Conservation (phyloP, 2,329 filamentous ascomycete genomes). For the Paracoccidioides lutzii region DNA sequence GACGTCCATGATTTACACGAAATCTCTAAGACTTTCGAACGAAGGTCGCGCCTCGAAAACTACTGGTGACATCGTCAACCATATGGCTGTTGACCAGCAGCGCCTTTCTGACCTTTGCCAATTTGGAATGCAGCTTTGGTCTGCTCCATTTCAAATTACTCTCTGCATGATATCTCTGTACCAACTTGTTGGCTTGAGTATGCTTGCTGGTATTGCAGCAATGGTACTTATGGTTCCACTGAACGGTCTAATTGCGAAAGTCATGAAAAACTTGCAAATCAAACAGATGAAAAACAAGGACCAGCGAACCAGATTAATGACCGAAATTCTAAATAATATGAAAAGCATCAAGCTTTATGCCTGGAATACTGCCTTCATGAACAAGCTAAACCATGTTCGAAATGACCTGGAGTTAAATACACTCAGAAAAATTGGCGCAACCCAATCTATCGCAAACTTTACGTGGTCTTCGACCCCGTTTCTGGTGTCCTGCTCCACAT, state of each 20-base stretch:
- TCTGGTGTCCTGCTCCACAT: conserved; percentile 92
- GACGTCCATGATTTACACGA: conserved; percentile 82
- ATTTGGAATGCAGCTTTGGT: conserved; percentile 92
- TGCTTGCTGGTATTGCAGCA: conserved; percentile 85
- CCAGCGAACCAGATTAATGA: conserved; percentile 79
- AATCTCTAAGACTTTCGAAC: conserved; percentile 80
- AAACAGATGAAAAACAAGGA: conserved; percentile 99
- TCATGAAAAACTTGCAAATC: conserved; percentile 93
- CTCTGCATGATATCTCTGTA: conserved; percentile 95
- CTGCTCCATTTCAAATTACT: conserved; percentile 88
- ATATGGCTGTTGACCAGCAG: conserved; percentile 97
- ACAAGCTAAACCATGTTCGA: conserved; percentile 87
- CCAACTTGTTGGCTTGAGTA: conserved; percentile 84
- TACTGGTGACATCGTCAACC: conserved; percentile 96
- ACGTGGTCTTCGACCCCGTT: conserved; percentile 98
- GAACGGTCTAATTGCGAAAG: conserved; percentile 78
- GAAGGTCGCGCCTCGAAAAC: conserved; percentile 81
- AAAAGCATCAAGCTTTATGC: conserved; percentile 99
- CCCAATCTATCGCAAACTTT: conserved; percentile 89
- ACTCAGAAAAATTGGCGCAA: conserved; percentile 85
- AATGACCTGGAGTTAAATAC: conserved; percentile 95
- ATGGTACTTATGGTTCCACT: conserved; percentile 98
- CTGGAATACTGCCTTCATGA: conserved; percentile 95
- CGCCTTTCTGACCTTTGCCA: conserved; percentile 88
- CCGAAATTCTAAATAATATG: conserved; percentile 98